Evolutionary conservation across 257 asterid genomes (phyloP), one percentile per base, ranked within the genome.

Genomic region (Primulina tabacum): DNA sequence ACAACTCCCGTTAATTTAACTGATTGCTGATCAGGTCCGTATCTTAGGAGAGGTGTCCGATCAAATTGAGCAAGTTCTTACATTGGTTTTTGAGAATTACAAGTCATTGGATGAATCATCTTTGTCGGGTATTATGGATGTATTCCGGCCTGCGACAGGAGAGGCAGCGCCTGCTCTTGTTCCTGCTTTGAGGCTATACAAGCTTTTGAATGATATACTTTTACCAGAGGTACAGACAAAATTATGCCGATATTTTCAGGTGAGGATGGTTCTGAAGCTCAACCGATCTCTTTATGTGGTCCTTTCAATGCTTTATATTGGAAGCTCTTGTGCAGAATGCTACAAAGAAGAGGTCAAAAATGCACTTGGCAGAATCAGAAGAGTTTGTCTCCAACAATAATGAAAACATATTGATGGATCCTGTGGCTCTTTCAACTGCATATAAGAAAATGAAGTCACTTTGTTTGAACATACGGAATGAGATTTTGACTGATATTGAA

Each of bases 241-340:
- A 74, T 70, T 90, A 29, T 89, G 97, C 88, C 69, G 90, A 86
- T 89, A 90, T 79, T 93, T 93, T 81, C 99, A 92, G 97, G 98
- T 92, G 43, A 50, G 60, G 55, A 50, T 34, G 16, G 35, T 21
- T 79, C 32, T 67, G 17, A 53, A 53, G 12, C 62, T 75, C 57
- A 32, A 26, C 32, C 12, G 38, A 12, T 43, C 20, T 74, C 63
- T 74, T 38, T 29, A 40, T 38, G n/a, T 68, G 47, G 28, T 58
- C 56, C 55, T 77, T 24, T 67, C 67, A 24, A 67, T 21, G n/a
- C 17, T 47, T 61, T 74, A 65, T 55, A n/a, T 59, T 60, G 37
- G 57, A 38, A 78, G 35, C 50, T 40, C 59, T 59, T 72, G 33
- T 78, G 82, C 81, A 93, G 98, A 82, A 76, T 79, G 98, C 98